A percentile compares a stretch with the other conserved stretches of the same genome.
These are phyloP conservation scores for Alternaria burnsii DNA, from an alignment of 2,329 filamentous ascomycete species.

Conservation along the genomic window DNA sequence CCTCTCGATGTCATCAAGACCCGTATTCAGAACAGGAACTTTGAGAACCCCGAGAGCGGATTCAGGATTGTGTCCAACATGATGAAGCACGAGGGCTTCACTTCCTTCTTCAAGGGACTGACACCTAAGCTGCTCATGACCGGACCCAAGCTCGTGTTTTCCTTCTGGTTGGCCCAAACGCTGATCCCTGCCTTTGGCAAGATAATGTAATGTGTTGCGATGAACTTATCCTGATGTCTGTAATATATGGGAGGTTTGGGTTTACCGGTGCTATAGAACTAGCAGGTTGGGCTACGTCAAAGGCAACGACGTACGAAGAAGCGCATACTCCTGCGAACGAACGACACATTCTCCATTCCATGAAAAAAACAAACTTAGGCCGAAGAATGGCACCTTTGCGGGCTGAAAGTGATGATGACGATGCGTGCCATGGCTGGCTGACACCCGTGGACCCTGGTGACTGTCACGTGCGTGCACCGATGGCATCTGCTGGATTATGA, in stretches of 20 bases:
- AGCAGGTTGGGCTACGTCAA: slow-evolving; percentile 27
- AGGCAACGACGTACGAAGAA: slow-evolving; percentile 23
- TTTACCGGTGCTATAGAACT: slow-evolving; percentile 26
- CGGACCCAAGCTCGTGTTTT: slow-evolving; percentile 97
- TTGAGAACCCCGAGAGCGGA: slow-evolving; percentile 95
- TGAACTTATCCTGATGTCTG: slow-evolving; percentile 30
- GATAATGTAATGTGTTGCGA: slow-evolving; percentile 58
- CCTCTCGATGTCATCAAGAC: slow-evolving; percentile 99
- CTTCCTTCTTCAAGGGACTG: slow-evolving; percentile 96
- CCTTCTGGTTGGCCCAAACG: slow-evolving; percentile 99
- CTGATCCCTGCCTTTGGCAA: slow-evolving; percentile 91
- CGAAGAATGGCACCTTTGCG: not conserved
- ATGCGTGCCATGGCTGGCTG: slow-evolving; percentile 3
- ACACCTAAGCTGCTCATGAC: slow-evolving; percentile 99
- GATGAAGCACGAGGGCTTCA: slow-evolving; percentile 85
- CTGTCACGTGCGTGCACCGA: slow-evolving; percentile 16
- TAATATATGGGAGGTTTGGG: slow-evolving; percentile 38
- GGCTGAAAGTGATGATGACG: slow-evolving; percentile 2
- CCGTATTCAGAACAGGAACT: slow-evolving; percentile 96
- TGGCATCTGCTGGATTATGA: not conserved
- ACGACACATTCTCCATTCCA: slow-evolving; percentile 40
- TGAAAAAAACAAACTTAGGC: not conserved
- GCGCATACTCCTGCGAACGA: slow-evolving; percentile 18
- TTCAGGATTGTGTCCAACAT: slow-evolving; percentile 93
- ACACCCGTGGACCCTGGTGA: not conserved